Evolutionary conservation across 371 early-diverging fungal species (phyloP), one percentile per base, ranked within the genome.

Genomic region (Thermomucor indicae-seudaticae): DNA sequence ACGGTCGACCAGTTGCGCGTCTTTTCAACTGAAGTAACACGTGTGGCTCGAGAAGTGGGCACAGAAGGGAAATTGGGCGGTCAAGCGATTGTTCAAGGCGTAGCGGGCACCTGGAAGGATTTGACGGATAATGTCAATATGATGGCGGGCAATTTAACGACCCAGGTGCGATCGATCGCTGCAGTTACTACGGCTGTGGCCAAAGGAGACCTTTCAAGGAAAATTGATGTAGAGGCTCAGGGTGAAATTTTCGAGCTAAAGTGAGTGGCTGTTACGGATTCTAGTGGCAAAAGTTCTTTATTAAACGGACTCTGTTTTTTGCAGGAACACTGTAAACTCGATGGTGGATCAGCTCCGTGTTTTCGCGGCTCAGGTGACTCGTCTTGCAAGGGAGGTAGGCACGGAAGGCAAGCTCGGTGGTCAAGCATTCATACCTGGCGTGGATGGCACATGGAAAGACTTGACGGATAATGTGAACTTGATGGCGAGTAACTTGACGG

Each of bases 381-480:
- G 83, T 22, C 81, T 83, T 1, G 75, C 83, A 2, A 53, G 62
- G 37, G 75, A 79, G 51, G 82, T 81, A 23, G 82, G 82, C 3
- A 81, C 81, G 0, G 82, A 84, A 14, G 82, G 85, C 24, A 64
- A 61, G 19, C 65, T 84, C 0, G 80, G 81, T 23, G 74, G 75
- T 3, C 79, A 79, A 44, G 79, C 78, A 0, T 49, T 46, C 1
- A 82, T 85, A 2, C 60, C 74, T 23, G 80, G 70, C 24, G 83
- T 84, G 0, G 83, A 67, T 41, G 88, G 88, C 11, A 83, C 80
- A 0, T 88, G 88, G 88, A 83, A 80, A 47, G 84, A 81, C 28
- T 60, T 88, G 35, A 88, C 88, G 2, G 79, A 81, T 39, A 85
- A 80, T 46, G 82, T 85, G 43, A 83, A 83, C 44, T 66, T 70